These are phyloP conservation scores for Plasmodium blacklocki DNA, from an alignment of 169 alveolate species.

Conservation along the genomic window DNA sequence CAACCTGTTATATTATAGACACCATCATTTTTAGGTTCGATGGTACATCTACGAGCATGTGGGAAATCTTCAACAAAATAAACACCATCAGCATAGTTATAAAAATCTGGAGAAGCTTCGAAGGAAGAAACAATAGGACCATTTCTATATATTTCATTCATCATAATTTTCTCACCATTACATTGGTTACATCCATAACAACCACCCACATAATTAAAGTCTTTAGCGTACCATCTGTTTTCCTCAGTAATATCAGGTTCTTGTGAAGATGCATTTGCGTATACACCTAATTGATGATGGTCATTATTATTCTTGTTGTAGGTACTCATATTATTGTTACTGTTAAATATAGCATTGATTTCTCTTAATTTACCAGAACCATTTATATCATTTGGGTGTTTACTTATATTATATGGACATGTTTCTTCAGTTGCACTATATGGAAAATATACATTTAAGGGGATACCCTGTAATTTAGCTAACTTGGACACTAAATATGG, in stretches of 20 bases:
- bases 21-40: not conserved
- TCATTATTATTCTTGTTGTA: not conserved
- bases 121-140: conserved; percentile 91
- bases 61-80: conserved; percentile 44
- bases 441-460: conserved; percentile 79
- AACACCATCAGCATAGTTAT: conserved; percentile 48
- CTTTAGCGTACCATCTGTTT: conserved; percentile 79
- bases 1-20: conserved; percentile 82
- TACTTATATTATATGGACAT: conserved; percentile 39
- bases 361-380: not conserved
- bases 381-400: not conserved
- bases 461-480: conserved; percentile 88
- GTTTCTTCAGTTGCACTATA: conserved; percentile 52
- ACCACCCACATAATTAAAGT: conserved; percentile 90
- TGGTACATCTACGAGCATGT: conserved; percentile 58
- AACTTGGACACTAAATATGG: conserved; percentile 92
- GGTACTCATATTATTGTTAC: not conserved
- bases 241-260: conserved; percentile 1
- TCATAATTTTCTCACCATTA: conserved; percentile 86
- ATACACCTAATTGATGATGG: not conserved
- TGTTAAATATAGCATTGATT: conserved; percentile 1
- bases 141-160: conserved; percentile 86
- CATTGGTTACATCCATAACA: conserved; percentile 88
- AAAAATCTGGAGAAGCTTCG: conserved; percentile 86
- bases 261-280: not conserved